Evolutionary conservation across 345 rosid genomes (phyloP), one percentile per base, ranked within the genome.

Genomic region (Geranium brycei): DNA sequence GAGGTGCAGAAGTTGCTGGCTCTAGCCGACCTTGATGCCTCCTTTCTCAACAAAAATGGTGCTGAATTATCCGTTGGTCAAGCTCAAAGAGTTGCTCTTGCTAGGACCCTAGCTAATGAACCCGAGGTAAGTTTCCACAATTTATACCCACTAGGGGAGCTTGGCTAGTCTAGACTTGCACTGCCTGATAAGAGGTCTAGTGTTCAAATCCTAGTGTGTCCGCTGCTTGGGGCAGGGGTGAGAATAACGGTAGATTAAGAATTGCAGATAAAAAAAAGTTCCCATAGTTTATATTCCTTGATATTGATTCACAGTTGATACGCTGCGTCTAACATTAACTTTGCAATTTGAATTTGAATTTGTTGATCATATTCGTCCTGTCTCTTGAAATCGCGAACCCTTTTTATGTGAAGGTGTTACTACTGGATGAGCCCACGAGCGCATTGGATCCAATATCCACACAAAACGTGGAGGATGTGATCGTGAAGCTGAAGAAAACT

Each of bases 71-170:
- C 96, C 0, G 95, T 87, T 0, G 96, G 96, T 51, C 95, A 92
- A 80, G 88, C 90, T n/a, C 98, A 87, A 64, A 76, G 98, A 67
- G 98, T 89, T 55, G 96, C 98, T 0, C 89, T 92, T 51, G 96
- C 98, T 0, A 77, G 96, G 72, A 92, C 96, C 3, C 71, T 92
- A 35, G 98, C 96, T 5, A 89, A 89, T 31, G 87, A 85, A 17
- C 98, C 96, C 0, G 93, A 87, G 81, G 91, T 84, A 63, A 66
- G 61, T 56, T 30, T 7, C 2, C 16, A 1, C 13, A 14, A 51
- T 7, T 41, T 40, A 14, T 23, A 35, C 41, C 10, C 41, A 32
- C 38, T 35, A 35, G 10, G 41, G 41, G 1, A 35, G 41, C 41
- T 35, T 35, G 41, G 7, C 1, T 35, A 0, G 41, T 35, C 41